Conservation (phyloP, 441 rosid genomes). For the Macaranga tanarius region DNA sequence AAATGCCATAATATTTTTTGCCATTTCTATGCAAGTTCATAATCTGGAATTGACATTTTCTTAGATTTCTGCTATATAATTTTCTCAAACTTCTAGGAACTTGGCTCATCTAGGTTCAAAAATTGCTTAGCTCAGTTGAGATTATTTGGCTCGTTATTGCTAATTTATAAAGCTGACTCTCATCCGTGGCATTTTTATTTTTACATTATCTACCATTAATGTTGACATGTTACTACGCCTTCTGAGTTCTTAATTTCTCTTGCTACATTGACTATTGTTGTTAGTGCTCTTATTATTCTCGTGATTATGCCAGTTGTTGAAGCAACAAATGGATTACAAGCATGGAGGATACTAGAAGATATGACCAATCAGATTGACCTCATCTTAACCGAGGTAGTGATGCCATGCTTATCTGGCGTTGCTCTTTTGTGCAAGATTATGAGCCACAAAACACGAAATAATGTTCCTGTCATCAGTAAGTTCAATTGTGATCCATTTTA, state of each 20-base stretch:
- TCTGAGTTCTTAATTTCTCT: neutral
- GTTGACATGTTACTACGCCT: neutral
- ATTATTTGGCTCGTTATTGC: neutral
- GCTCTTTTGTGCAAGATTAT: conserved; percentile 71
- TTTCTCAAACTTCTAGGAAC: neutral
- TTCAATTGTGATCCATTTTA: conserved; percentile 9
- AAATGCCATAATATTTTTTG: neutral
- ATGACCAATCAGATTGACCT: conserved; percentile 60
- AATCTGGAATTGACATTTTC: neutral
- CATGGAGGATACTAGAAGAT: conserved; percentile 71
- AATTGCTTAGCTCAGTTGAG: neutral
- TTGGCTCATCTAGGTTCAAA: neutral
- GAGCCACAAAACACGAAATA: conserved; percentile 62
- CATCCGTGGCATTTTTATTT: neutral
- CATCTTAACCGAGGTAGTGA: conserved; percentile 68
- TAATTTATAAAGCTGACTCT: neutral
- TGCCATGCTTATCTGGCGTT: conserved; percentile 69
- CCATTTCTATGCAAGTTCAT: neutral
- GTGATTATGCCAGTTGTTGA: conserved; percentile 47
- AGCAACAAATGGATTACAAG: conserved; percentile 63
- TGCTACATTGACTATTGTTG: neutral
- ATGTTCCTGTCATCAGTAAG: conserved; percentile 83
- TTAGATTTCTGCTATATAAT: neutral
- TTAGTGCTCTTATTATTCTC: conserved; percentile 17
- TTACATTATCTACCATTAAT: neutral